phyloP scores from a whole-genome alignment of 192 early-diverging fungal genomes.

The Linnemannia zychae region DNA sequence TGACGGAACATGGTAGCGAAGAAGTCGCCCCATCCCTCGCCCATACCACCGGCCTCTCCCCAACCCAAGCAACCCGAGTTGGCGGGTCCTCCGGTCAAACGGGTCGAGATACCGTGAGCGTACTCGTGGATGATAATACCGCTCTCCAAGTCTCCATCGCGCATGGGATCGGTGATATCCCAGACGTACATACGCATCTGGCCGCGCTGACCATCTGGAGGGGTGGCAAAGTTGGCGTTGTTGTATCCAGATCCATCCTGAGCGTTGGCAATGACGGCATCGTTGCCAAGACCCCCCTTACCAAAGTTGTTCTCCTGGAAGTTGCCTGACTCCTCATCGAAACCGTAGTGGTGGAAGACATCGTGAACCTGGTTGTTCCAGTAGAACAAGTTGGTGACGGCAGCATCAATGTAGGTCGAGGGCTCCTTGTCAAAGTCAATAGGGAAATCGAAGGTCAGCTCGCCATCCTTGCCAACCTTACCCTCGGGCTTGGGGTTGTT shows the following conservation, averaged over 20 bases:
- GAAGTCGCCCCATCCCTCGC: slow-evolving; percentile 97
- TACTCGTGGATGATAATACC: slow-evolving; percentile 97
- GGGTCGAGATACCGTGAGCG: slow-evolving; percentile 91
- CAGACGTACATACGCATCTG: slow-evolving; percentile 98
- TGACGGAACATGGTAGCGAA: slow-evolving; percentile 87
- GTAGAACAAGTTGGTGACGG: slow-evolving; percentile 92
- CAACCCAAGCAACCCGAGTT: slow-evolving; percentile 91
- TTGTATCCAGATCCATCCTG: slow-evolving; percentile 94
- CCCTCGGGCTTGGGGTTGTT: slow-evolving; percentile 84
- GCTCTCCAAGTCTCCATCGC: slow-evolving; percentile 92
- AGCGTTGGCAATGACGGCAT: slow-evolving; percentile 92
- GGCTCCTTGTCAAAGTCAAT: slow-evolving; percentile 76
- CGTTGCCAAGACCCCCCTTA: slow-evolving; percentile 81
- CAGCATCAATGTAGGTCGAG: slow-evolving; percentile 78
- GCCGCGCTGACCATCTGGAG: slow-evolving; percentile 90
- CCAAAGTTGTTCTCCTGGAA: slow-evolving; percentile 93
- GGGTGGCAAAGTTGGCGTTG: slow-evolving; percentile 97
- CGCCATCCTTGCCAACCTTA: slow-evolving; percentile 43
- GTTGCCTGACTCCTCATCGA: slow-evolving; percentile 92
- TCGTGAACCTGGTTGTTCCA: slow-evolving; percentile 94
- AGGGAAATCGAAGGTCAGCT: slow-evolving; percentile 82
- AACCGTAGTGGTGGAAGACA: slow-evolving; percentile 90
- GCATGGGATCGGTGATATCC: slow-evolving; percentile 76
- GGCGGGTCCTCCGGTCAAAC: slow-evolving; percentile 92
- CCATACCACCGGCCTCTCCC: slow-evolving; percentile 93